Evolutionary conservation across 352 stramenopile species (phyloP).

Genomic region (Globisporangium paroecandrum): DNA sequence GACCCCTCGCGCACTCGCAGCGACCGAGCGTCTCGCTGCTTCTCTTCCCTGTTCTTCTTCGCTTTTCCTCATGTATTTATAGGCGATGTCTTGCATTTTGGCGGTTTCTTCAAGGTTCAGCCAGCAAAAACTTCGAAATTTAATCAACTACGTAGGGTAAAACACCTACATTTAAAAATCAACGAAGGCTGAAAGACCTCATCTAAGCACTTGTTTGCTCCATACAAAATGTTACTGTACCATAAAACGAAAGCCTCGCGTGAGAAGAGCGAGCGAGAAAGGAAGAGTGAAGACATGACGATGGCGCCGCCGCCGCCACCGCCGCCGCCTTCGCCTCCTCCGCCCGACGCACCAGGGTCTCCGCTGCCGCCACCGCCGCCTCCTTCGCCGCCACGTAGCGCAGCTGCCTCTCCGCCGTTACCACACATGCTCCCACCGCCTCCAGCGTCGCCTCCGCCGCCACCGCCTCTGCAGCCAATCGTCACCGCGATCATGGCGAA

Average conservation of each 20-base stretch:
- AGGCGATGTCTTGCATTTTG: not conserved
- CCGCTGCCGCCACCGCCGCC: constrained; percentile 4
- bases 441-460: constrained; percentile 6
- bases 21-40: not conserved
- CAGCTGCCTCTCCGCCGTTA: not conserved
- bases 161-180: no score
- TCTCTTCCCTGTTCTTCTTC: not conserved
- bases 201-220: not conserved
- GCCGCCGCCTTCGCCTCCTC: not conserved
- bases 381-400: not conserved
- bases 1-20: not conserved
- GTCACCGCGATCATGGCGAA: not conserved
- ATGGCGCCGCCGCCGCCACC: constrained; percentile 5
- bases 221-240: not conserved
- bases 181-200: not conserved
- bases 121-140: no score
- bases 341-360: not conserved
- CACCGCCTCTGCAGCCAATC: constrained; percentile 3
- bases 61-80: not conserved
- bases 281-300: not conserved
- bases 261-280: no score
- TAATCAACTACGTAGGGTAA: no score
- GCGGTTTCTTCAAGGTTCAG: no score
- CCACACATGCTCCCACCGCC: not conserved
- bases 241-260: not conserved